phyloP scores from a whole-genome alignment of 257 asterid genomes.

The Nicotiana sylvestris region DNA sequence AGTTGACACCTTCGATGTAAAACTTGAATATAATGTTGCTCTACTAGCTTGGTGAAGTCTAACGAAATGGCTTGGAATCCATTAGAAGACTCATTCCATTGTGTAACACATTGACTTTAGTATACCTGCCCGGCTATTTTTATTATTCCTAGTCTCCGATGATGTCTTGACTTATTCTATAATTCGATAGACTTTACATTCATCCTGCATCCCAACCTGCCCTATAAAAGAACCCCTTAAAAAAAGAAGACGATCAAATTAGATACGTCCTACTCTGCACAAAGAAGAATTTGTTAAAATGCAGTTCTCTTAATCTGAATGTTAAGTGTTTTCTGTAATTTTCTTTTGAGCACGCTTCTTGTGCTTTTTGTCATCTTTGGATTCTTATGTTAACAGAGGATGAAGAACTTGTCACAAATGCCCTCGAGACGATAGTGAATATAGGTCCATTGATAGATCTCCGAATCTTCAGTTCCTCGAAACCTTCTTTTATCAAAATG shows the following conservation, averaged over 20 bases:
- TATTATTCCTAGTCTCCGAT: neutral
- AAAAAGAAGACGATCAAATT: neutral
- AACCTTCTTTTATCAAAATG: conserved; percentile 78
- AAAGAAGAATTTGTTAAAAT: neutral
- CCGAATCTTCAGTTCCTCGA: conserved; percentile 86
- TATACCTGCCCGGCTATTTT: neutral
- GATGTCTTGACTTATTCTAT: neutral
- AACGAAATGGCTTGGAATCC: neutral
- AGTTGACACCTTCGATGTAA: neutral
- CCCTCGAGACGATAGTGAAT: conserved; percentile 83
- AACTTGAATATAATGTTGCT: neutral
- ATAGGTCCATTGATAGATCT: conserved; percentile 86
- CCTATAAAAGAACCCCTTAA: neutral
- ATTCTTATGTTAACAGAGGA: conserved; percentile 56
- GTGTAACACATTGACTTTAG: neutral
- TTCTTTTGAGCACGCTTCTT: conserved; percentile 14
- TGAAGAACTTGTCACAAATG: conserved; percentile 92
- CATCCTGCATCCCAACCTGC: neutral
- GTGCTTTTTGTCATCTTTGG: conserved; percentile 13
- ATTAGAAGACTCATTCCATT: neutral
- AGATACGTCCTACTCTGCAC: neutral
- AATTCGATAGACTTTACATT: neutral
- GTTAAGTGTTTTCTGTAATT: neutral
- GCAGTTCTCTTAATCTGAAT: neutral
- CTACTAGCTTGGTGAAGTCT: neutral